Base-by-base conservation (phyloP, 139 green algal genomes). In the Bryopsis sp. region DNA sequence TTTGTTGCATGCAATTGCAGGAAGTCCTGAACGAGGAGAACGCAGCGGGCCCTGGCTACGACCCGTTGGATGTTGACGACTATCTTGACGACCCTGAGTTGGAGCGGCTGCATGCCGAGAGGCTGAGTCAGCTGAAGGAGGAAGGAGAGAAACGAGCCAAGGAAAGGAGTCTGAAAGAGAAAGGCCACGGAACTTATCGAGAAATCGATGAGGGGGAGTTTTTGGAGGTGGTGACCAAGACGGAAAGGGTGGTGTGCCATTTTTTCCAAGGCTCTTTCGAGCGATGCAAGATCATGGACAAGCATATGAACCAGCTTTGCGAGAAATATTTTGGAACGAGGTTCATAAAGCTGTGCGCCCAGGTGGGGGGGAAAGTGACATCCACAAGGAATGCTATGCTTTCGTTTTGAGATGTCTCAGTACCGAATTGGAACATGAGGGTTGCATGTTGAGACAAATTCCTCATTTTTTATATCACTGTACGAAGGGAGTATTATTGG, bases 261-360 rank as follows among this genome's bases (percentile, higher is more conserved):
- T 97, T 98, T 64, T 98, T 88, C 76, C 93, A 97, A 72, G 67
- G 75, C n/a, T 90, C 95, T 57, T 98, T 98, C 85, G 84, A 95
- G 72, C 81, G 91, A 8, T 97, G 93, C 82, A 95, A 94, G 80
- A 89, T 98, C 59, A 84, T 98, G 72, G 87, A 98, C 82, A 92
- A 94, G 80, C 92, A 98, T 77, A 54, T 98, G 8, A 33, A 59
- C 2, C 61, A 73, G 7, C 73, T 98, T 22, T 74, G 76, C 1
- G 70, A 68, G 33, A 87, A 89, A 38, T 87, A 96, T 73, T 92
- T 97, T 78, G 81, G 82, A 33, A 96, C 91, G 2, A 80, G 86
- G 5, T 98, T 98, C 79, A 88, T 97, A 69, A 97, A 95, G 75
- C 39, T 96, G 1, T 83, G 72, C 26, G 92, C 88, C 6, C 82